Percentiles rank a stretch among this genome's conserved stretches.
phyloP scores from a whole-genome alignment of 768 basidiomycete species.

The Trametopsis cervina region DNA sequence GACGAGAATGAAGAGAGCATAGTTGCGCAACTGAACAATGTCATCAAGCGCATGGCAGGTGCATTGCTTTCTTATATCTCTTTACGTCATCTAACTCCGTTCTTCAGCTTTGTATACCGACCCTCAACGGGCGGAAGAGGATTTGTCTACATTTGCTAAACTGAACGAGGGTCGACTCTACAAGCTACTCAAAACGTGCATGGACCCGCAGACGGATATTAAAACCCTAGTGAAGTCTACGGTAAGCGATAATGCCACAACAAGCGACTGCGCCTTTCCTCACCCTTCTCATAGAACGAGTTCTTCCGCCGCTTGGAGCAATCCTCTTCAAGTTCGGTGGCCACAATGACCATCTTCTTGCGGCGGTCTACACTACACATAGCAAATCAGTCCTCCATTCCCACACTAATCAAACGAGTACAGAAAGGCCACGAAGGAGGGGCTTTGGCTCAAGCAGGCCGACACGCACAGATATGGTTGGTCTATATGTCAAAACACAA shows the following conservation, averaged over 20 bases:
- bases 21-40: conserved; percentile 42
- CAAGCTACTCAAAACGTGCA: conserved; percentile 72
- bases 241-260: conserved; percentile 32
- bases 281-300: conserved; percentile 48
- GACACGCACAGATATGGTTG: conserved; percentile 46
- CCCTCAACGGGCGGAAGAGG: conserved; percentile 65
- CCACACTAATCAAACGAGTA: conserved; percentile 67
- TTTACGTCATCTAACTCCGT: too few species aligned
- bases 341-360: conserved; percentile 67
- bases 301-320: conserved; percentile 73
- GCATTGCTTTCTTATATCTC: conserved; percentile 18
- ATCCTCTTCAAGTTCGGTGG: conserved; percentile 46
- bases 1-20: conserved; percentile 73
- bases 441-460: conserved; percentile 28
- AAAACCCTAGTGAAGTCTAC: conserved; percentile 73
- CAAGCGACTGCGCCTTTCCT: not conserved
- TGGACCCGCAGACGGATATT: conserved; percentile 81
- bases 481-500: conserved; percentile 66
- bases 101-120: conserved; percentile 53
- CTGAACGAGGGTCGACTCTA: conserved; percentile 82
- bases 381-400: conserved; percentile 80
- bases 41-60: conserved; percentile 61
- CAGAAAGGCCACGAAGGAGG: conserved; percentile 33
- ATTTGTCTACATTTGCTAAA: conserved; percentile 77
- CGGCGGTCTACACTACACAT: conserved; percentile 66